These are phyloP conservation scores for Gonapodya prolifera DNA, from an alignment of 192 early-diverging fungal genomes.

Conservation along the genomic window DNA sequence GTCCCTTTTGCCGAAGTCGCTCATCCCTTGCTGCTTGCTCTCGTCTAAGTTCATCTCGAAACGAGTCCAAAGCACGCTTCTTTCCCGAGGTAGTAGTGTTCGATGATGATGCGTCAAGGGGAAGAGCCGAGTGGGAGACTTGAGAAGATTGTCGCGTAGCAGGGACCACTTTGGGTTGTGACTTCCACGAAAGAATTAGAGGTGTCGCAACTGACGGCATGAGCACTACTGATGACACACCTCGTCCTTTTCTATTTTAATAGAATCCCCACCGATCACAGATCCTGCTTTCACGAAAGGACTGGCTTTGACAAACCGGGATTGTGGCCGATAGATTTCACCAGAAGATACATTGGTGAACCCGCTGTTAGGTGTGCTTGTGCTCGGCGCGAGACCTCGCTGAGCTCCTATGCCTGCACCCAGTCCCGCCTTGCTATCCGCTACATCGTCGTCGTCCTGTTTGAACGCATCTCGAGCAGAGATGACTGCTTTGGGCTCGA, in stretches of 20 bases:
- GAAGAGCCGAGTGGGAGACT: not conserved
- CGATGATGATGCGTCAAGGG: not conserved
- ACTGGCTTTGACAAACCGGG: not conserved
- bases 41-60: slow-evolving; percentile 73
- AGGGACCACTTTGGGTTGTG: not conserved
- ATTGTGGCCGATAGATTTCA: not conserved
- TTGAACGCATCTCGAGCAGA: not conserved
- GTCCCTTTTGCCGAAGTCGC: slow-evolving; percentile 22
- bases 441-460: not conserved
- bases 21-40: slow-evolving; percentile 56
- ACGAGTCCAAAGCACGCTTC: slow-evolving; percentile 72
- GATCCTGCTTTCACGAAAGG: not conserved
- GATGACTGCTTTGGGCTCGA: not conserved
- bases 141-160: not conserved
- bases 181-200: not conserved
- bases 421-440: not conserved
- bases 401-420: not conserved
- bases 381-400: not conserved
- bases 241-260: not conserved
- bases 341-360: not conserved
- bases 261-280: not conserved
- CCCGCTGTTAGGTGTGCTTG: not conserved
- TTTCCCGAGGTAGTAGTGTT: slow-evolving; percentile 12
- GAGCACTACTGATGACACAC: not conserved
- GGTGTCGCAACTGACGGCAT: not conserved